Base-by-base conservation (phyloP, 2,329 filamentous ascomycete genomes). In the Shiraia sp. region DNA sequence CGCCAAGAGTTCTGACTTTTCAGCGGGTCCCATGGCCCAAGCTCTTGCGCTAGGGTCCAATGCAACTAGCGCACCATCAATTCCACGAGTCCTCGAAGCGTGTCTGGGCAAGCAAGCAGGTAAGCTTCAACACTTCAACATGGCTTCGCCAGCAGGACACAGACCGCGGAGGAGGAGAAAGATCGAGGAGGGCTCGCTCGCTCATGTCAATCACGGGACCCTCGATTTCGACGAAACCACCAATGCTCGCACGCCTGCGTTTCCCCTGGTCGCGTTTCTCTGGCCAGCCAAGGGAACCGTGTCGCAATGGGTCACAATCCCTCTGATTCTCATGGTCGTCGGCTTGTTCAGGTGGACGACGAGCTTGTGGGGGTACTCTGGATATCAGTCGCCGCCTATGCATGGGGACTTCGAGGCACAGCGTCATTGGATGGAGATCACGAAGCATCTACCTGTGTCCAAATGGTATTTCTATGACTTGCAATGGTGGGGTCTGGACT, bases 401-500 rank as follows among this genome's bases (percentile, higher is more conserved):
- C 88, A 91, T 64, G 93, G 93, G 53, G 93, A 99, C 71, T 99
- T 96, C 72, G 93, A 99, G 75, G 93, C 95, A 3, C 93, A 99
- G 70, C 78, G 93, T 58, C 93, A 99, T 71, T 99, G 93, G 93
- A 96, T 99, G 91, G 93, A 99, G 65, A 78, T 99, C 53, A 96
- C 93, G 2, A 88, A 83, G 7, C 83, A 96, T 45, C 77, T 99
- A 2, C 93, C 93, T 10, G 79, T 95, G 26, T 93, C 90, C 9
- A 87, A 93, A 69, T 99, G 95, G 93, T 99, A 99, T 71, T 96
- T 95, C 65, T 90, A 99, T 69, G 91, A 99, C 66, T 76, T 97
- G 31, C 79, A 92, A 62, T 99, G 92, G 86, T 99, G 93, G 93
- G 95, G 95, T 1, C 79, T 99, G 54, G 93, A 99, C 72, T 99